These are phyloP conservation scores for Theileria equi DNA, from an alignment of 169 alveolate genomes.

Conservation along the genomic window DNA sequence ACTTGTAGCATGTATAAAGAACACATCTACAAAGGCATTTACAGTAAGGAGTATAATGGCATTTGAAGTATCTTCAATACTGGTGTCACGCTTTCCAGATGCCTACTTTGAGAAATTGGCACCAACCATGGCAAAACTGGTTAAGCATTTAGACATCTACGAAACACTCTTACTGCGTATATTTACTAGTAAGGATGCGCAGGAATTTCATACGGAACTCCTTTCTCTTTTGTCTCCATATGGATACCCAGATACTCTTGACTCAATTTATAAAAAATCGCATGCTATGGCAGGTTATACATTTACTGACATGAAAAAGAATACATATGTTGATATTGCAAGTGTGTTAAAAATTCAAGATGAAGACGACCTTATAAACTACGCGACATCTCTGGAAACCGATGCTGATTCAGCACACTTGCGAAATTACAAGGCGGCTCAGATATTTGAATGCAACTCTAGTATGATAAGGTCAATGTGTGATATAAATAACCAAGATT, in stretches of 20 bases:
- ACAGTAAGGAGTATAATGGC: slow-evolving; percentile 27
- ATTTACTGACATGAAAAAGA: neutral
- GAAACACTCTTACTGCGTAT: slow-evolving; percentile 35
- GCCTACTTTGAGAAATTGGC: slow-evolving; percentile 13
- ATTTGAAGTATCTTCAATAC: slow-evolving; percentile 35
- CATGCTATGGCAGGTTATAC: slow-evolving; percentile 12
- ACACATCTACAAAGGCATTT: too few species aligned
- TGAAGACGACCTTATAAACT: neutral
- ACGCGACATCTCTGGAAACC: neutral
- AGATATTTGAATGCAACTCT: slow-evolving; percentile 17
- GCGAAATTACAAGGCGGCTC: slow-evolving; percentile 25
- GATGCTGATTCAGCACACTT: slow-evolving; percentile 2
- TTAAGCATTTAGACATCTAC: too few species aligned
- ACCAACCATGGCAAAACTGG: neutral
- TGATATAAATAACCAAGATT: neutral
- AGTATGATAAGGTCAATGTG: neutral
- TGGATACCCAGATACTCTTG: slow-evolving; percentile 25
- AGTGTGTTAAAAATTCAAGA: too few species aligned
- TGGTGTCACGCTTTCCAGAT: slow-evolving; percentile 19
- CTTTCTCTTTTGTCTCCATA: slow-evolving; percentile 13
- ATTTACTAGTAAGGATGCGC: slow-evolving; percentile 23
- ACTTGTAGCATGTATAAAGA: too few species aligned
- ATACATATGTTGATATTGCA: neutral
- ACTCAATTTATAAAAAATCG: slow-evolving; percentile 24
- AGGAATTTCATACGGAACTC: slow-evolving; percentile 2